Conservation (phyloP, 192 early-diverging fungal species). For the Coemansia interrupta region DNA sequence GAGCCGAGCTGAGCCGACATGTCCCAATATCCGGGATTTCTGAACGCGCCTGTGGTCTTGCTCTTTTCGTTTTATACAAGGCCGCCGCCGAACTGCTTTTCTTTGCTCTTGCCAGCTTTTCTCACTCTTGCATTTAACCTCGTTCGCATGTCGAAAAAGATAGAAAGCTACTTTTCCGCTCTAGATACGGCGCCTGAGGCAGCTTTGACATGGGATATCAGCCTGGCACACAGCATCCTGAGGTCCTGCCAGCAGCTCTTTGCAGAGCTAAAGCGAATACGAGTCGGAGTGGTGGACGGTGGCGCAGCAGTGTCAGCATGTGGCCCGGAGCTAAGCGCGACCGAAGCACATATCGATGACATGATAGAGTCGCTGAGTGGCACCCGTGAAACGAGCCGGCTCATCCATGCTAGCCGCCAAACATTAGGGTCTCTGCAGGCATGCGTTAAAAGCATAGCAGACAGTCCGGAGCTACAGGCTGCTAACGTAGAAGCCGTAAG, state of each 20-base stretch:
- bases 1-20: conserved; percentile 1
- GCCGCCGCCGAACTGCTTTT: not conserved
- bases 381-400: not conserved
- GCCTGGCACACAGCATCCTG: conserved; percentile 25
- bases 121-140: not conserved
- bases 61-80: not conserved
- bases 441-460: conserved; percentile 20
- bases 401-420: conserved; percentile 23
- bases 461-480: conserved; percentile 1
- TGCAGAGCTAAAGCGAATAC: conserved; percentile 23
- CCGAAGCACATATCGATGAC: conserved; percentile 11
- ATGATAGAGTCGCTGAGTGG: conserved; percentile 15
- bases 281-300: conserved; percentile 7
- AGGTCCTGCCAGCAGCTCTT: conserved; percentile 30
- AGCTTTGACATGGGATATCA: conserved; percentile 10
- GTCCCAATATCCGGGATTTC: too few relatives aligned
- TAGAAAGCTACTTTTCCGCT: conserved; percentile 18
- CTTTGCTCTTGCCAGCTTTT: not conserved
- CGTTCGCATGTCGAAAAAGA: conserved; percentile 12
- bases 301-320: conserved; percentile 9
- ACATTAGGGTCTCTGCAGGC: conserved; percentile 22
- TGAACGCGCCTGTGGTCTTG: not conserved
- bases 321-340: conserved; percentile 17
- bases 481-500: conserved; percentile 10
- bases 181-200: not conserved